Base-by-base conservation (phyloP, 768 basidiomycete genomes). In the Naematelia encephala region DNA sequence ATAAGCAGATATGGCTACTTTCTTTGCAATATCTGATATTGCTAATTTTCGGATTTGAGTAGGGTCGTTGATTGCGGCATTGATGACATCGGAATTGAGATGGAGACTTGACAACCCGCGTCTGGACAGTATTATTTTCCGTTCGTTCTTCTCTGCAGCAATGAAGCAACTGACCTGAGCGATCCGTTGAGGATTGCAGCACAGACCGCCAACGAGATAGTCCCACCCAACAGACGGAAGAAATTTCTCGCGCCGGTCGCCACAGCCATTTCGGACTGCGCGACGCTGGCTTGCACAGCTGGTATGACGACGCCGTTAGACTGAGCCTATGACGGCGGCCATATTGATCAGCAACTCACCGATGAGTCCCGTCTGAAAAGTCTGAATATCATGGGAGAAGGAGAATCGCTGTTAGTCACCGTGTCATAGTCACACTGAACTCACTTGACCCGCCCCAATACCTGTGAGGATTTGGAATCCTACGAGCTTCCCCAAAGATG, bases 261-360 rank as follows among this genome's bases (percentile, higher is more conserved):
- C 5, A 87, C 85, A 1, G 86, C 85, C 87, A 89, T 88, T 61
- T 90, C 87, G 39, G 80, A 80, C 39, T 87, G 77, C 0, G 83
- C 75, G 0, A 89, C 87, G 23, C 86, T 85, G 0, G 87, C 87
- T 69, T 90, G 88, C 4, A 86, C 87, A 0, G 85, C n/a, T n/a
- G n/a, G n/a, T n/a, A n/a, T n/a, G n/a, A n/a, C n/a, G n/a, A n/a
- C n/a, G n/a, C n/a, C n/a, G n/a, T n/a, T n/a, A n/a, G n/a, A n/a
- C n/a, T n/a, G n/a, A n/a, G n/a, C n/a, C n/a, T n/a, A n/a, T n/a
- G n/a, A n/a, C n/a, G n/a, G n/a, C n/a, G n/a, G n/a, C n/a, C n/a
- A n/a, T n/a, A n/a, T n/a, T n/a, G n/a, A n/a, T n/a, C n/a, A n/a
- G n/a, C n/a, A n/a, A n/a, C n/a, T n/a, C n/a, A n/a, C n/a, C 86